These are phyloP conservation scores for Fusarium sp. DNA, from an alignment of 2,329 filamentous ascomycete species.

Conservation along the genomic window DNA sequence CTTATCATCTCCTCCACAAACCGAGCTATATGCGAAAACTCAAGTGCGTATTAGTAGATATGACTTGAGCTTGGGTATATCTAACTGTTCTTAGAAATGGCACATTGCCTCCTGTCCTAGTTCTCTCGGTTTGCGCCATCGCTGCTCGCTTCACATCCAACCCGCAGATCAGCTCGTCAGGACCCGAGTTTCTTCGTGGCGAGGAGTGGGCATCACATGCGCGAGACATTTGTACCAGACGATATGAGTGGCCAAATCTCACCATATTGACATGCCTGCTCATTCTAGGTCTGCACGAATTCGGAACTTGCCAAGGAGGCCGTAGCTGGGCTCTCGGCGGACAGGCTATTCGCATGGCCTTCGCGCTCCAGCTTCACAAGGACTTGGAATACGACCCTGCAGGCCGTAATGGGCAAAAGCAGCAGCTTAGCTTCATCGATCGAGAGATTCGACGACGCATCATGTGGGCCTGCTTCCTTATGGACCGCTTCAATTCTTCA, in stretches of 20 bases:
- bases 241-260: conserved; percentile 95
- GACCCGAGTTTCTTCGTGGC: conserved; percentile 82
- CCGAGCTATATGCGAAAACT: conserved; percentile 95
- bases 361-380: conserved; percentile 91
- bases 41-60: conserved; percentile 60
- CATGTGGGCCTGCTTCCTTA: conserved; percentile 98
- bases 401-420: conserved; percentile 68
- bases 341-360: conserved; percentile 96
- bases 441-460: conserved; percentile 91
- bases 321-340: conserved; percentile 96
- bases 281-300: conserved; percentile 91
- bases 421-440: conserved; percentile 87
- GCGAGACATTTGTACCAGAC: conserved; percentile 85
- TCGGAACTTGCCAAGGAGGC: conserved; percentile 95
- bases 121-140: conserved; percentile 93
- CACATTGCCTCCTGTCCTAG: conserved; percentile 86
- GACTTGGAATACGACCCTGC: conserved; percentile 87
- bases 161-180: conserved; percentile 79
- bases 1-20: conserved; percentile 94
- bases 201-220: conserved; percentile 91
- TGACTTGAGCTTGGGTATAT: background rate
- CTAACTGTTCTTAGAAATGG: conserved; percentile 48
- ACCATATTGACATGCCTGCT: conserved; percentile 93
- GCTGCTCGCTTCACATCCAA: conserved; percentile 96
- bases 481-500: conserved; percentile 98